Percentiles rank a stretch among this genome's conserved stretches.
Conservation (phyloP, 2,329 filamentous ascomycete species). For the Capronia epimyces region DNA sequence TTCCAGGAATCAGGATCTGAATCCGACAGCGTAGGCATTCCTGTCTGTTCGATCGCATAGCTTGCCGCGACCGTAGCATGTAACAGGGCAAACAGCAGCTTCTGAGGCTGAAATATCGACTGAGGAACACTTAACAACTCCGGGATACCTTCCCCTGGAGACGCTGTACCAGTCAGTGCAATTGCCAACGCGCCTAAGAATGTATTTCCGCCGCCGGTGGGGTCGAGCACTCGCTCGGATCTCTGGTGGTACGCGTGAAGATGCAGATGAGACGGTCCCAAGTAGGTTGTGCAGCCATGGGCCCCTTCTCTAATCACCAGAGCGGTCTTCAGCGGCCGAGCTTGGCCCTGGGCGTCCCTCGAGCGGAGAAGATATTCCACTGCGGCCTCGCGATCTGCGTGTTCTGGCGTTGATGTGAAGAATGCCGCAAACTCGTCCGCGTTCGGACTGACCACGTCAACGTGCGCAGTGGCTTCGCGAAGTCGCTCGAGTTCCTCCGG, state of each 20-base stretch:
- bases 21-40: constrained; percentile 56
- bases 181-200: constrained; percentile 60
- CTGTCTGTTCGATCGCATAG: constrained; percentile 91
- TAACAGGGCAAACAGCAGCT: constrained; percentile 63
- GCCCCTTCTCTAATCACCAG: constrained; percentile 57
- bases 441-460: constrained; percentile 70
- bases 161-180: constrained; percentile 41
- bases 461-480: constrained; percentile 47
- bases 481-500: constrained; percentile 57
- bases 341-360: constrained; percentile 39
- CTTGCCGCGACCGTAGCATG: constrained; percentile 81
- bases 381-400: constrained; percentile 30
- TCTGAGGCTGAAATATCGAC: constrained; percentile 13
- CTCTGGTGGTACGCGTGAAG: constrained; percentile 66
- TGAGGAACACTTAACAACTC: constrained; percentile 27
- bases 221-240: constrained; percentile 63
- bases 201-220: constrained; percentile 88
- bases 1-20: constrained; percentile 40
- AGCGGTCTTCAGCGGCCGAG: constrained; percentile 24
- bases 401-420: constrained; percentile 50
- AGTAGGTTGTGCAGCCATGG: constrained; percentile 51
- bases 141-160: constrained; percentile 28
- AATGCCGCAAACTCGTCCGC: constrained; percentile 82
- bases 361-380: constrained; percentile 35
- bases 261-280: constrained; percentile 52